A percentile compares a stretch with the other conserved stretches of the same genome.
phyloP scores from a whole-genome alignment of 2,329 filamentous ascomycete species.

The Colletotrichum sp. region DNA sequence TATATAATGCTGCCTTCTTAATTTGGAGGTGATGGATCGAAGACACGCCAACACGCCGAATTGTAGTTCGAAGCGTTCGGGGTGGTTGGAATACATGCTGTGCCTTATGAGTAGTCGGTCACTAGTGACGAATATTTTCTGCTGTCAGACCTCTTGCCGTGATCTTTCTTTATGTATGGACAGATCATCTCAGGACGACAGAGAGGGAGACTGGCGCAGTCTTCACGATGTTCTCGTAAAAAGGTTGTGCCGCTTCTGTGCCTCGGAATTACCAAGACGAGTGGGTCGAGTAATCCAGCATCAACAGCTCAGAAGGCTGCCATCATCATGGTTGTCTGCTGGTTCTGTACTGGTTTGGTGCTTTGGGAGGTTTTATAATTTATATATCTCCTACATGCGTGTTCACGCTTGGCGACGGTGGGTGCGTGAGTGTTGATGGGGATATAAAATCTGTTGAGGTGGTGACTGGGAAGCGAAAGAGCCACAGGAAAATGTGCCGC shows the following conservation, averaged over 20 bases:
- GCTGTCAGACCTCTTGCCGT: not conserved
- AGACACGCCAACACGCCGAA: not conserved
- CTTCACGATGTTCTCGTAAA: rapidly evolving
- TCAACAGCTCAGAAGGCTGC: too few species aligned
- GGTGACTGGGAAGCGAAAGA: not conserved
- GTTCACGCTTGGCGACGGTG: not conserved
- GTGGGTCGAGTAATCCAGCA: too few species aligned
- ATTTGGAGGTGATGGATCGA: not conserved
- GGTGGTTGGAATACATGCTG: not conserved
- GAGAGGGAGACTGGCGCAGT: not conserved
- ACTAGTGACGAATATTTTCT: not conserved
- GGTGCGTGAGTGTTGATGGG: not conserved
- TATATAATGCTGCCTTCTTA: not conserved
- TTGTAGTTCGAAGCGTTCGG: not conserved
- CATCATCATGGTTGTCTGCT: not conserved
- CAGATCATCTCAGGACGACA: not conserved
- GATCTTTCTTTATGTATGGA: not conserved
- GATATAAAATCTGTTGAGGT: not conserved
- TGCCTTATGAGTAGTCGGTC: not conserved
- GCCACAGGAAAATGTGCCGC: not conserved
- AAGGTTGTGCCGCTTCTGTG: not conserved
- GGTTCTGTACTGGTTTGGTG: not conserved
- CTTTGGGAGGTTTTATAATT: not conserved
- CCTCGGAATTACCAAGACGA: not conserved
- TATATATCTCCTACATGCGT: not conserved